Evolutionary conservation across 2,329 filamentous ascomycete species (phyloP).

Genomic region (Catunica adiposa): DNA sequence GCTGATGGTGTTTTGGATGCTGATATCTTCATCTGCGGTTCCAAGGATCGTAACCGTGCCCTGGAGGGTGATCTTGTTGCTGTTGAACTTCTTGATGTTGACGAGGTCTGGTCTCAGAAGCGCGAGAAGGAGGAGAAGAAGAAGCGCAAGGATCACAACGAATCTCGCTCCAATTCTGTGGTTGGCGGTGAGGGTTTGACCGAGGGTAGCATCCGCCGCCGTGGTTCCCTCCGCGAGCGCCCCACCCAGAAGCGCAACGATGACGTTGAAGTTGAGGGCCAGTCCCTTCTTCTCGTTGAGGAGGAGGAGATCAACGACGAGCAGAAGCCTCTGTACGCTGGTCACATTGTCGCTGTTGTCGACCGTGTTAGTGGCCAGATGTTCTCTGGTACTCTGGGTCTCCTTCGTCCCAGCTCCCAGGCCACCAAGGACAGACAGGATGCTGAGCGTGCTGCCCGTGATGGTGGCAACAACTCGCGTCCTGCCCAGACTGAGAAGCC

Average conservation of each 20-base stretch:
- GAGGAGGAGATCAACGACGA: slow-evolving; percentile 98
- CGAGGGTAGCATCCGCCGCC: slow-evolving; percentile 77
- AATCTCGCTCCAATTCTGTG: slow-evolving; percentile 63
- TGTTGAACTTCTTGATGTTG: slow-evolving; percentile 88
- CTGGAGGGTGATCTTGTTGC: slow-evolving; percentile 92
- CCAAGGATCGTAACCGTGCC: slow-evolving; percentile 94
- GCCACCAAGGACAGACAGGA: slow-evolving; percentile 99
- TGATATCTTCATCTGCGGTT: slow-evolving; percentile 98
- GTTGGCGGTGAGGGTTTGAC: slow-evolving; percentile 50
- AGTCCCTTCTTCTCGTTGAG: slow-evolving; percentile 89
- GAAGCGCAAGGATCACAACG: slow-evolving; percentile 97
- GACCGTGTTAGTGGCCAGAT: slow-evolving; percentile 95
- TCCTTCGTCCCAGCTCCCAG: slow-evolving; percentile 90
- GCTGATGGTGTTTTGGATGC: slow-evolving; percentile 76
- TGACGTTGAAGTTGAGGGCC: slow-evolving; percentile 94
- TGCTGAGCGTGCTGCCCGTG: slow-evolving; percentile 80
- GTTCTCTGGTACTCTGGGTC: slow-evolving; percentile 91
- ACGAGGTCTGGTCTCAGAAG: slow-evolving; percentile 98
- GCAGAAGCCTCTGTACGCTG: slow-evolving; percentile 91
- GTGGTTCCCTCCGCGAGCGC: slow-evolving; percentile 87
- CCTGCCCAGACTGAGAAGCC: slow-evolving; percentile 68
- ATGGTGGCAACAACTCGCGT: slow-evolving; percentile 37
- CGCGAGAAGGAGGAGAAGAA: slow-evolving; percentile 99
- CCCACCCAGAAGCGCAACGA: slow-evolving; percentile 99
- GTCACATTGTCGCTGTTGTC: slow-evolving; percentile 91